These are phyloP conservation scores for Raphanus sativus DNA, from an alignment of 345 rosid genomes.

Conservation along the genomic window DNA sequence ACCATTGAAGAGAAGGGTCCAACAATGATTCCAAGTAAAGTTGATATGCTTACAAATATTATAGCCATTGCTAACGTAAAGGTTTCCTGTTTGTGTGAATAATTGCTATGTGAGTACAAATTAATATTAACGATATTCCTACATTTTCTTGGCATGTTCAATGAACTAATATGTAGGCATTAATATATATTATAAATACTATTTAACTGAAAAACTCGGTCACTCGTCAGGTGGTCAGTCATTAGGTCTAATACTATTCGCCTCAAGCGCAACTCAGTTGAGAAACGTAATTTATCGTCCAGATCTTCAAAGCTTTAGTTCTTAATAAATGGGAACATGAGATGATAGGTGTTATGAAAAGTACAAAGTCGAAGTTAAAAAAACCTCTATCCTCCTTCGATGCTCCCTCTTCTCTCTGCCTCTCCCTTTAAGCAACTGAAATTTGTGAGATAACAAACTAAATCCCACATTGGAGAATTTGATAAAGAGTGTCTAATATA, in stretches of 20 bases:
- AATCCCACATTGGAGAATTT: no score
- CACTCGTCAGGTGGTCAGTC: not conserved
- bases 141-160: not conserved
- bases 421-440: no score
- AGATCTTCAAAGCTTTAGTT: not conserved
- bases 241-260: not conserved
- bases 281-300: not conserved
- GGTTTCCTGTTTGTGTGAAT: not conserved
- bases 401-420: no score
- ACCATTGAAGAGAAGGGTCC: conserved; percentile 29
- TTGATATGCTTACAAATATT: conserved; percentile 22
- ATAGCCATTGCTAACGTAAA: not conserved
- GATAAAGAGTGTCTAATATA: no score
- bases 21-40: conserved; percentile 23
- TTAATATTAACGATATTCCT: not conserved
- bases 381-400: not conserved
- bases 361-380: no score
- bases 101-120: not conserved
- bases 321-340: not conserved
- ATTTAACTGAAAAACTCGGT: not conserved
- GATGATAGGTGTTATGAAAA: not conserved
- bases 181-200: not conserved
- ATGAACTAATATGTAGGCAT: not conserved
- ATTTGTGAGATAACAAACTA: no score
- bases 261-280: not conserved